Percentiles rank a stretch among this genome's conserved stretches.
phyloP scores from a whole-genome alignment of 352 stramenopile species.

The Peronospora farinosa region DNA sequence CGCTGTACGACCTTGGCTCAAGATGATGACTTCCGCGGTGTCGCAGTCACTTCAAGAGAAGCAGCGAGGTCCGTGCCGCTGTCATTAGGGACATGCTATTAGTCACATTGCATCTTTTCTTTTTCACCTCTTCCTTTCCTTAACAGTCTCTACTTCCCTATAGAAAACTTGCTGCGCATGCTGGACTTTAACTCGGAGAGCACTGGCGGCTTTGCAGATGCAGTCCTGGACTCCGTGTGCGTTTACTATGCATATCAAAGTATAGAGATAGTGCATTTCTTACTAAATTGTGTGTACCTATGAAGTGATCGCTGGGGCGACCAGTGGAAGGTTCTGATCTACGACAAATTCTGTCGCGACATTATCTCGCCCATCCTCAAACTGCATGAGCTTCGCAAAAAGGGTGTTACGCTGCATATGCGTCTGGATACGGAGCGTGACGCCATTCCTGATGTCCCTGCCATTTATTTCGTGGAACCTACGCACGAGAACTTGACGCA shows the following conservation, averaged over 20 bases:
- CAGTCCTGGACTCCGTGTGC: slow-evolving; percentile 31
- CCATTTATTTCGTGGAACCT: slow-evolving; percentile 96
- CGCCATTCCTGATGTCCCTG: slow-evolving; percentile 94
- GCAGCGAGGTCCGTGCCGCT: slow-evolving; percentile 51
- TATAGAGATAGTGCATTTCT: background rate
- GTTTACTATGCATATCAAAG: slow-evolving; percentile 1
- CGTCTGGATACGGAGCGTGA: slow-evolving; percentile 92
- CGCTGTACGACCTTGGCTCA: slow-evolving; percentile 7
- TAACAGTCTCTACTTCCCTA: background rate
- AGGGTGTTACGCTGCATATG: slow-evolving; percentile 96
- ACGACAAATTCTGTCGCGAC: slow-evolving; percentile 92
- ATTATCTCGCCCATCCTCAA: slow-evolving; percentile 98
- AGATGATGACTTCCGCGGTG: slow-evolving; percentile 33
- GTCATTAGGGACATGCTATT: background rate
- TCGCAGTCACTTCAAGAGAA: slow-evolving; percentile 70
- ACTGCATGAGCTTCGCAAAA: slow-evolving; percentile 93
- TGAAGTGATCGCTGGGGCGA: slow-evolving; percentile 70
- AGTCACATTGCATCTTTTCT: background rate
- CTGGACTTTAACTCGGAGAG: slow-evolving; percentile 81
- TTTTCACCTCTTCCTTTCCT: background rate
- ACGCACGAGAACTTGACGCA: slow-evolving; percentile 91
- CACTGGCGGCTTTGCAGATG: slow-evolving; percentile 28
- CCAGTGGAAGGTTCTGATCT: slow-evolving; percentile 96
- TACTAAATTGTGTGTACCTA: background rate
- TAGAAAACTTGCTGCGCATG: slow-evolving; percentile 80